These are phyloP conservation scores for Talaromyces nanjingensis DNA, from an alignment of 495 filamentous ascomycete species.

Conservation along the genomic window DNA sequence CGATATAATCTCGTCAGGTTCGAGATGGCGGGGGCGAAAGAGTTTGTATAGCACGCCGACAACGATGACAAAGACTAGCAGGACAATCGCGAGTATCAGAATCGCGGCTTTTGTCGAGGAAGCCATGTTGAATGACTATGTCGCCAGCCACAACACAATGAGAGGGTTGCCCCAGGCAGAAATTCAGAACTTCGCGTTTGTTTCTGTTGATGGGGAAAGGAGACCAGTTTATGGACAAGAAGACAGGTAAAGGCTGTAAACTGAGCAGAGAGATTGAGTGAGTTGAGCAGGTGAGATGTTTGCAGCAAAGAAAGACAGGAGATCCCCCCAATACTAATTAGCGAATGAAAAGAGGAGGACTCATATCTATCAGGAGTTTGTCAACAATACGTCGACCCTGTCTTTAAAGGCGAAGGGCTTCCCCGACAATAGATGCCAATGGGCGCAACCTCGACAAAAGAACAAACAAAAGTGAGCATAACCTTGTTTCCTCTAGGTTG, in stretches of 20 bases:
- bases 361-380: background rate
- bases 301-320: background rate
- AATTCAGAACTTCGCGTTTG: background rate
- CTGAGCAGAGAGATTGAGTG: background rate
- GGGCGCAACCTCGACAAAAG: background rate
- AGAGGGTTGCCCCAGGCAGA: background rate
- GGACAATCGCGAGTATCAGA: background rate
- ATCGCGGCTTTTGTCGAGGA: background rate
- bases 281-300: background rate
- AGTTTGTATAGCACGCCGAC: background rate
- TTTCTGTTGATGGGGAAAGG: background rate
- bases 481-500: background rate
- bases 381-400: background rate
- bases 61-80: background rate
- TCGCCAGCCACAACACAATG: background rate
- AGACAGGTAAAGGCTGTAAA: background rate
- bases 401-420: background rate
- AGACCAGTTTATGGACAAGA: background rate
- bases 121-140: background rate
- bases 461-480: background rate
- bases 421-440: background rate
- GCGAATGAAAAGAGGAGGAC: background rate
- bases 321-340: background rate
- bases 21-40: background rate
- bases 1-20: background rate